Base-by-base conservation (phyloP, 768 basidiomycete genomes). In the Macrolepiota albuminosa region DNA sequence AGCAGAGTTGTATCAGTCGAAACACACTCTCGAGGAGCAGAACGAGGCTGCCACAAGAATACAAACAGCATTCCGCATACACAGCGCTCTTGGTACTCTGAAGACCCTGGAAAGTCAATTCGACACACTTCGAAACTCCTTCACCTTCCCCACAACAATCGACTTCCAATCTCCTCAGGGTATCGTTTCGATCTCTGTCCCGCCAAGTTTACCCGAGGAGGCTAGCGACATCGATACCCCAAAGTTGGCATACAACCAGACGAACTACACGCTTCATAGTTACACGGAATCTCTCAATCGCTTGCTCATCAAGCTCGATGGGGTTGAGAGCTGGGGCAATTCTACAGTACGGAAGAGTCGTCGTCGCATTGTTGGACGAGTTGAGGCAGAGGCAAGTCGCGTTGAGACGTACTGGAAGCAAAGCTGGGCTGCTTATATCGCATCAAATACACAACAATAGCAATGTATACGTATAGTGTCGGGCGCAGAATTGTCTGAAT, bases 291-390 rank as follows among this genome's bases (percentile, higher is more conserved):
- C 78, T 48, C 77, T 91, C 37, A 81, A 81, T 57, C 82, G 81
- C 43, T 71, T 92, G 13, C 76, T 92, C n/a, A 77, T 81, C 49
- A 78, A 78, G 62, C 81, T 92, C 11, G 90, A 92, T 64, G 83
- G 79, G 0, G 79, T 92, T 24, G 83, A 88, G 64, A 87, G 84
- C 63, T 80, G 78, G 63, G 89, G 89, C 0, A 78, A 84, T 52
- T 70, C 71, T 62, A 72, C 69, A 0, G 80, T 93, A 7, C 72
- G 89, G 50, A 72, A 74, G 34, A 70, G 65, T 60, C 72, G 91
- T 54, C 76, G 83, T 64, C 68, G 71, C 4, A 73, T 86, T 2
- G 88, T 87, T 48, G 75, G 77, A 63, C 68, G 67, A 49, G 82
- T 92, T 18, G 90, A 91, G 73, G 64, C 66, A 52, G 89, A 87